A percentile compares a stretch with the other conserved stretches of the same genome.
Conservation (phyloP, 1,139 yeast genomes). For the Pichia inconspicua region DNA sequence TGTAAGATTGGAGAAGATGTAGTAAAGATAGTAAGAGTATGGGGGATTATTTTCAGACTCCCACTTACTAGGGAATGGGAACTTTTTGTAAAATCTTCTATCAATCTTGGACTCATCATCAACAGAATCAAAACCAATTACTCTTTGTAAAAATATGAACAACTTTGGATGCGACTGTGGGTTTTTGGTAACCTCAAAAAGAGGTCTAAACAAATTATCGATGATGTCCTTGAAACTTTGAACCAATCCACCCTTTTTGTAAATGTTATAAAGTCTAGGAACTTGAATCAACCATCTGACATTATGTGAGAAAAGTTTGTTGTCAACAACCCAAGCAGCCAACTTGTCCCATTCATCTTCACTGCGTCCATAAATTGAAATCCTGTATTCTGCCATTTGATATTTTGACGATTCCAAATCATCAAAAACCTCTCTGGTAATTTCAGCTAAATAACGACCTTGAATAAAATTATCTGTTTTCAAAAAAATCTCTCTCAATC, state of each 20-base stretch:
- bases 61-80: constrained; percentile 83
- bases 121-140: constrained; percentile 95
- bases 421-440: constrained; percentile 85
- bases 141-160: constrained; percentile 81
- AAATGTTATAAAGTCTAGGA: constrained; percentile 86
- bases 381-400: constrained; percentile 94
- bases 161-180: constrained; percentile 86
- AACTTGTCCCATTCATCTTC: constrained; percentile 90
- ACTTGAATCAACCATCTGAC: constrained; percentile 96
- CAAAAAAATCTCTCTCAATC: constrained; percentile 88
- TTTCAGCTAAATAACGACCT: constrained; percentile 86
- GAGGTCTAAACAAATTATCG: constrained; percentile 75
- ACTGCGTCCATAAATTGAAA: constrained; percentile 87
- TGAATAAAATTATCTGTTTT: constrained; percentile 90
- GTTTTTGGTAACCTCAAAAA: constrained; percentile 80
- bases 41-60: constrained; percentile 77
- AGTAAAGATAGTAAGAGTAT: constrained; percentile 90
- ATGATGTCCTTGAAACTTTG: constrained; percentile 67
- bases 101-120: constrained; percentile 96
- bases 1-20: constrained; percentile 77
- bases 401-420: constrained; percentile 93
- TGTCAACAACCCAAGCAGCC: constrained; percentile 92
- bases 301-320: constrained; percentile 84
- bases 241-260: constrained; percentile 70
- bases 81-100: constrained; percentile 68